Evolutionary conservation across 176 grass and related monocot species (phyloP), one percentile per base, ranked within the genome.

Genomic region (Eleusine indica): DNA sequence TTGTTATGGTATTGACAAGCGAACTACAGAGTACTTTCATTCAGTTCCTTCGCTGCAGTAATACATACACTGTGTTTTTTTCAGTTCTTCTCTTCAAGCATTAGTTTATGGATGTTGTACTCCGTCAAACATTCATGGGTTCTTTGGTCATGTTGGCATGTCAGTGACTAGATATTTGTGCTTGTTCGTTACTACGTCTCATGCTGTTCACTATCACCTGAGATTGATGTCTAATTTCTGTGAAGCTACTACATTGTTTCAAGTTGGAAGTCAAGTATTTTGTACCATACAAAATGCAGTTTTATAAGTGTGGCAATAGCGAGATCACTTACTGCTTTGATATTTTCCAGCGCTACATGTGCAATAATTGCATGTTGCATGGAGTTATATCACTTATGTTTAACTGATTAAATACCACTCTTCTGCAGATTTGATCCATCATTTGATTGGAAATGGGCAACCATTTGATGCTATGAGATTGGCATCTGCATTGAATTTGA

Each of bases 381-480:
- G 25, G 41, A 66, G 32, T 35, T 35, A 35, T 35, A 35, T 35
- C 32, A 35, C 28, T 18, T 87, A 62, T 77, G 10, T 76, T 76
- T 18, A 3, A 8, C 54, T 75, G 21, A 61, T 61, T 61, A 61
- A 61, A 6, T 25, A 25, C 3, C 19, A 29, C 70, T 49, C 32
- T 78, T 87, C 29, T 77, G 66, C 86, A 87, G 86, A 83, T 40
- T 66, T 44, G n/a, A 49, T 71, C 7, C 15, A 71, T 64, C 44
- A 25, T 77, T 75, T 87, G 35, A 78, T 88, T 46, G 54, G 71
- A 70, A 70, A 56, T 64, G 86, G 86, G 2, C 43, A 71, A 70
- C 80, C 41, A 65, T 12, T 72, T 71, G 80, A 83, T 41, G 86
- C 86, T 44, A 22, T 83, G 17, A 88, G 67, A 83, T 51, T 88